Conservation (phyloP, 2,329 filamentous ascomycete genomes). For the Botryotinia narcissicola region DNA sequence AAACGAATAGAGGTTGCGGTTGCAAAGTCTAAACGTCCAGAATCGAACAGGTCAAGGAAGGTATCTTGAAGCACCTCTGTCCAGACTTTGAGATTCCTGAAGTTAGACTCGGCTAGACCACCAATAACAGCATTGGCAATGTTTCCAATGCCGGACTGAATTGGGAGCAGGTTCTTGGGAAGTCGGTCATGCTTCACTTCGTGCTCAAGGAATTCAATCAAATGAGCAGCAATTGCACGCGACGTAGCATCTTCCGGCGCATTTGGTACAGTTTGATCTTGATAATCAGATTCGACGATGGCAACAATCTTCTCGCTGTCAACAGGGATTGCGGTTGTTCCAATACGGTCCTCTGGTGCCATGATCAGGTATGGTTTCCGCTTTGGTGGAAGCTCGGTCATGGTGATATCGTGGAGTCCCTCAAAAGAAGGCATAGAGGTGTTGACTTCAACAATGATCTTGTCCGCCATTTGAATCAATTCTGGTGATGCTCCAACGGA, state of each 20-base stretch:
- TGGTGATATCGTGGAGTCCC: conserved; percentile 86
- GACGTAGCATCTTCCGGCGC: conserved; percentile 71
- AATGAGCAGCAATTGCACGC: conserved; percentile 68
- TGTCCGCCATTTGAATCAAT: conserved; percentile 86
- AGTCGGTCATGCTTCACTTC: conserved; percentile 77
- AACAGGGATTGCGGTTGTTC: conserved; percentile 75
- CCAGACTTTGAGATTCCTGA: conserved; percentile 87
- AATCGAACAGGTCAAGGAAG: conserved; percentile 90
- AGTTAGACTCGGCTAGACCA: conserved; percentile 76
- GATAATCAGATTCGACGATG: conserved; percentile 80
- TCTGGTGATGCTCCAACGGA: conserved; percentile 84
- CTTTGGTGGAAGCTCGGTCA: conserved; percentile 77
- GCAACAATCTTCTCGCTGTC: conserved; percentile 83
- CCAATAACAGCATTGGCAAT: conserved; percentile 91
- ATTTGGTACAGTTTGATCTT: conserved; percentile 73
- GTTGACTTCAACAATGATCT: conserved; percentile 92
- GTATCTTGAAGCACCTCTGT: conserved; percentile 82
- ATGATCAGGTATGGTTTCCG: conserved; percentile 86
- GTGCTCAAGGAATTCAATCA: conserved; percentile 85
- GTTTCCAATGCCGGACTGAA: conserved; percentile 89
- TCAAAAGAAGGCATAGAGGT: conserved; percentile 81
- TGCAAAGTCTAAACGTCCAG: conserved; percentile 81
- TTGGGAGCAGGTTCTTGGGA: conserved; percentile 71
- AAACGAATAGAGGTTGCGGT: conserved; percentile 89
- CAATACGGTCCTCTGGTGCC: conserved; percentile 81